These are phyloP conservation scores for Poronia punctata DNA, from an alignment of 495 filamentous ascomycete species.

Conservation along the genomic window DNA sequence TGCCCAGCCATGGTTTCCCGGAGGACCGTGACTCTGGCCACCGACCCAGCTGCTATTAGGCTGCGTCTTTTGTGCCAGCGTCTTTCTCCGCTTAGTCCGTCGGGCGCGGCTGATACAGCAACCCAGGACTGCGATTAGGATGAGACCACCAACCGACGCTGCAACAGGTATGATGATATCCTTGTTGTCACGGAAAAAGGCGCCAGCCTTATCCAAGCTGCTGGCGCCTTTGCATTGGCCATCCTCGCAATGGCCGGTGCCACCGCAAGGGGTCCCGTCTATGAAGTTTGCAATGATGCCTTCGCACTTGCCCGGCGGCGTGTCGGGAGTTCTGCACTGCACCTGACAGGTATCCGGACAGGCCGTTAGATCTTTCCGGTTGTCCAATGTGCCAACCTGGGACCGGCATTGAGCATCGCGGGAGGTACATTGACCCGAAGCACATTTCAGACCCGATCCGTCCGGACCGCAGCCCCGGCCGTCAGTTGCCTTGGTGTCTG, in stretches of 20 bases:
- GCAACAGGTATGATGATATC: conserved; percentile 69
- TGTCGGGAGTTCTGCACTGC: conserved; percentile 65
- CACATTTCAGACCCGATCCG: conserved; percentile 59
- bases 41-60: conserved; percentile 21
- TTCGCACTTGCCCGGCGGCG: conserved; percentile 58
- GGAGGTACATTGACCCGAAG: conserved; percentile 91
- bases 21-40: conserved; percentile 5
- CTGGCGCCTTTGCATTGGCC: conserved; percentile 62
- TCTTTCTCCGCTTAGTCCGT: conserved; percentile 23
- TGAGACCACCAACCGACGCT: conserved; percentile 57
- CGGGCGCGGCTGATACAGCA: conserved; percentile 55
- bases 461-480: conserved; percentile 59
- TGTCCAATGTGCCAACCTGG: conserved; percentile 71
- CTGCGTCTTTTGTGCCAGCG: conserved; percentile 14
- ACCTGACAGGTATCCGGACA: conserved; percentile 73
- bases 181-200: conserved; percentile 66
- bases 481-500: conserved; percentile 60
- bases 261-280: conserved; percentile 82
- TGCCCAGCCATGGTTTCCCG: conserved; percentile 9
- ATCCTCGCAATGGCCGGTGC: conserved; percentile 71
- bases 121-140: conserved; percentile 54
- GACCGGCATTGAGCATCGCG: conserved; percentile 84
- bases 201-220: conserved; percentile 51
- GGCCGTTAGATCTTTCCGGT: conserved; percentile 72
- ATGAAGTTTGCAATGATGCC: conserved; percentile 86